Percentiles rank a stretch among this genome's conserved stretches.
phyloP scores from a whole-genome alignment of 768 basidiomycete species.

The Mycena venus region DNA sequence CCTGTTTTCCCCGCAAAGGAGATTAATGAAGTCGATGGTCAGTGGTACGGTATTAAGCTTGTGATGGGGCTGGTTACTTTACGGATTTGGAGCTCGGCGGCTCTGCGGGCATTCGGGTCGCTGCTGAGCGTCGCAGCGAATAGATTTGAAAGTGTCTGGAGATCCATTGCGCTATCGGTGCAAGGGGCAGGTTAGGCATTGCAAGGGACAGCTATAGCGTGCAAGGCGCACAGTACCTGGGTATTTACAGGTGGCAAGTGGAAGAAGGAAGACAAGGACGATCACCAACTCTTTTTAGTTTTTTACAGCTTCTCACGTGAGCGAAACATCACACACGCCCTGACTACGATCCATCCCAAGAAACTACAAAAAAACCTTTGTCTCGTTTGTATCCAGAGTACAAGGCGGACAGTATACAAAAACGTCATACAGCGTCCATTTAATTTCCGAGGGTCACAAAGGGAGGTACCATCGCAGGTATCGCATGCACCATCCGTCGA shows the following conservation, averaged over 20 bases:
- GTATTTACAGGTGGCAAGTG: neutral
- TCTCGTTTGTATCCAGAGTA: neutral
- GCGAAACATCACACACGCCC: neutral
- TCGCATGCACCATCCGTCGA: neutral
- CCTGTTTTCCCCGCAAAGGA: constrained; percentile 54
- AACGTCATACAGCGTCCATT: neutral
- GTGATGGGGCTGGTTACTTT: constrained; percentile 62
- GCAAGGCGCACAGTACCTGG: neutral
- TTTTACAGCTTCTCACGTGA: neutral
- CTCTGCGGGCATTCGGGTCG: constrained; percentile 89
- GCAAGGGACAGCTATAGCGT: no score
- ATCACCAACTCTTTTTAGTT: neutral
- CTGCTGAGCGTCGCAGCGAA: constrained; percentile 86
- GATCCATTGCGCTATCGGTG: constrained; percentile 67
- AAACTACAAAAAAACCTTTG: neutral
- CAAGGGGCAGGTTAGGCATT: neutral
- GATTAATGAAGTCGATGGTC: constrained; percentile 22
- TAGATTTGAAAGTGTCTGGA: constrained; percentile 80
- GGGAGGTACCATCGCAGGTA: neutral
- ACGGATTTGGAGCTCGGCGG: constrained; percentile 89
- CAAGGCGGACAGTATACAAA: neutral
- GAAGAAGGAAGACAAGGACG: neutral
- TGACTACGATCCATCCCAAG: neutral
- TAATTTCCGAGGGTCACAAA: neutral
- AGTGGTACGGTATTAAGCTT: neutral